phyloP scores from a whole-genome alignment of 306 rosid genomes.

The Trichosanthes cucumerina region DNA sequence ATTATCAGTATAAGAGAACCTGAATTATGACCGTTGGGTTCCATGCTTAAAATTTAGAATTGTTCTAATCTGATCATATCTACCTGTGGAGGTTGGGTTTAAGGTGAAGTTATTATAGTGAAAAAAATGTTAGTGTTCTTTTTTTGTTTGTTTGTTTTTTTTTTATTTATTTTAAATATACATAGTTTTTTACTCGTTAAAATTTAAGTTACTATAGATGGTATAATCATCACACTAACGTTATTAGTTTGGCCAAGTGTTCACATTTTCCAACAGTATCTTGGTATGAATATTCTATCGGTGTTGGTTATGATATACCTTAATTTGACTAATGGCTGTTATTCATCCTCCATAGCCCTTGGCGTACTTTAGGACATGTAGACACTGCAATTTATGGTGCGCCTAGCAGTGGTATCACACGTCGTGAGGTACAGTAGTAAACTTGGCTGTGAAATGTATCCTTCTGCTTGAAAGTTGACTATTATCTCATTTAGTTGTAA shows the following conservation, averaged over 20 bases:
- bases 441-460: constrained; percentile 25
- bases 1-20: not conserved
- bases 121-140: not conserved
- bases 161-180: not conserved
- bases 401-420: constrained; percentile 58
- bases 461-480: constrained; percentile 10
- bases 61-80: not conserved
- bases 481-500: not conserved
- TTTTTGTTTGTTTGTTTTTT: not conserved
- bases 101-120: not conserved
- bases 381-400: constrained; percentile 76
- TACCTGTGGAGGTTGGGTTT: not conserved
- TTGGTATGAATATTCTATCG: not conserved
- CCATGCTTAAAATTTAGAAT: not conserved
- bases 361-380: constrained; percentile 75
- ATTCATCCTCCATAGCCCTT: constrained; percentile 53
- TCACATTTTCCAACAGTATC: not conserved
- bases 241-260: not conserved
- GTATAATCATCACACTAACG: not conserved
- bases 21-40: not conserved
- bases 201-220: not conserved
- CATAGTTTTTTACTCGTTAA: not conserved
- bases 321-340: constrained; percentile 16
- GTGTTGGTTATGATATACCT: not conserved
- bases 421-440: constrained; percentile 69